Percentiles rank a stretch among this genome's conserved stretches.
phyloP scores from a whole-genome alignment of 2,329 filamentous ascomycete genomes.

The Monilinia polystroma region DNA sequence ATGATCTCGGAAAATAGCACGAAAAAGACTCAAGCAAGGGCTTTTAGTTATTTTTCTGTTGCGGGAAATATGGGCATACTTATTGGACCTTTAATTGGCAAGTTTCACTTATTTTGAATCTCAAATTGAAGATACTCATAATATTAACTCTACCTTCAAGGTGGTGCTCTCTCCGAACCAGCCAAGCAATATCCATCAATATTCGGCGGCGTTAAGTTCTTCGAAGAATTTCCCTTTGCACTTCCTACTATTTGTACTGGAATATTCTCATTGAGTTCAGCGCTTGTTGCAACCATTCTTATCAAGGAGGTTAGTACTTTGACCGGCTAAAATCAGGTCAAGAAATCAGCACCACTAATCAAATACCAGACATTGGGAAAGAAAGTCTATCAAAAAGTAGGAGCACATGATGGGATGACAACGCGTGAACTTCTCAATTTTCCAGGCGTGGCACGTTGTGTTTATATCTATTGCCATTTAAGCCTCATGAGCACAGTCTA shows the following conservation, averaged over 20 bases:
- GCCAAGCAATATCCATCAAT: conserved; percentile 58
- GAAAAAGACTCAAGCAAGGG: conserved; percentile 65
- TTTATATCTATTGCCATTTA: conserved; percentile 64
- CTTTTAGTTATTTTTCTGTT: conserved; percentile 77
- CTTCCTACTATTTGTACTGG: conserved; percentile 61
- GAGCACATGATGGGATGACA: conserved; percentile 41
- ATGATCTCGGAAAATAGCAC: conserved; percentile 76
- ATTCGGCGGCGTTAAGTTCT: conserved; percentile 58
- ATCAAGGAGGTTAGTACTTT: conserved; percentile 53
- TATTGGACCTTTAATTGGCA: conserved; percentile 55
- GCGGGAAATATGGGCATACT: conserved; percentile 72
- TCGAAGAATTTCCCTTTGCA: conserved; percentile 64
- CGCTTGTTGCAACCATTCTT: conserved; percentile 53
- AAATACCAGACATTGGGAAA: conserved; percentile 46
- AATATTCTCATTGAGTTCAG: conserved; percentile 52
- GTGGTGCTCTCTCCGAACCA: conserved; percentile 68
- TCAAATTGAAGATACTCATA: conserved; percentile 35
- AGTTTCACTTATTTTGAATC: conserved; percentile 38
- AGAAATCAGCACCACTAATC: background rate
- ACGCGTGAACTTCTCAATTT: conserved; percentile 56
- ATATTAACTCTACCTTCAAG: conserved; percentile 41
- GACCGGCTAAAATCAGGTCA: background rate
- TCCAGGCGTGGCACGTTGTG: conserved; percentile 64
- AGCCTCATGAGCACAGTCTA: conserved; percentile 70
- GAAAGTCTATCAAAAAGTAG: conserved; percentile 32